Conservation (phyloP, 2,329 filamentous ascomycete genomes). For the Calonectria pteridis region DNA sequence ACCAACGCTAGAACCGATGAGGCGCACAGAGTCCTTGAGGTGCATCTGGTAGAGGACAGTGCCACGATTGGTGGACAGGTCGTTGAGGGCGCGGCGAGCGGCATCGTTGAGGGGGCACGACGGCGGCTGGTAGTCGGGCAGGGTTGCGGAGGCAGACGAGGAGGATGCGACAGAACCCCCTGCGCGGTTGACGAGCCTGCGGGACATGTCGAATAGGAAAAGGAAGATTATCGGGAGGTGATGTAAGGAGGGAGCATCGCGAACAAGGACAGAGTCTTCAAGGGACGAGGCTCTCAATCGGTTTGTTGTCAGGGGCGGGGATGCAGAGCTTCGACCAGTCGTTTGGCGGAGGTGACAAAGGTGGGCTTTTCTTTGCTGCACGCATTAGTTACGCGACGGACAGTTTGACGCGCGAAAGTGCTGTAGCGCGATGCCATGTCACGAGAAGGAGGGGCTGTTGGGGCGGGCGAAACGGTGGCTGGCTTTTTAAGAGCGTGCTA, state of each 20-base stretch:
- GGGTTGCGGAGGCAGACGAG: conserved; percentile 41
- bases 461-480: conserved; percentile 8
- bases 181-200: conserved; percentile 47
- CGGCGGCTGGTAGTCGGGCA: conserved; percentile 66
- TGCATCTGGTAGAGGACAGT: conserved; percentile 60
- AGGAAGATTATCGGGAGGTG: conserved; percentile 13
- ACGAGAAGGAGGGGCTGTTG: conserved; percentile 8
- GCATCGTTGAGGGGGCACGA: conserved; percentile 57
- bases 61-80: conserved; percentile 57
- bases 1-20: conserved; percentile 60
- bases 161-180: conserved; percentile 27
- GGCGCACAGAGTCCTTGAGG: conserved; percentile 57
- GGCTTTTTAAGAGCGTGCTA: not conserved
- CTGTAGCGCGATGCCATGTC: conserved; percentile 14
- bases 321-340: not conserved
- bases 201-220: conserved; percentile 46
- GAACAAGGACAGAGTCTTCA: conserved; percentile 9
- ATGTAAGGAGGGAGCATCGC: conserved; percentile 28
- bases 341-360: not conserved
- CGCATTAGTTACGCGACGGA: conserved; percentile 1
- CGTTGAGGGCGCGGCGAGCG: conserved; percentile 55
- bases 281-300: not conserved
- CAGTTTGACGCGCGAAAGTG: conserved; percentile 6
- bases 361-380: not conserved
- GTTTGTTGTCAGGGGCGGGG: not conserved